Evolutionary conservation across 495 filamentous ascomycete genomes (phyloP), one percentile per base, ranked within the genome.

Genomic region (Chlorociboria aeruginascens): DNA sequence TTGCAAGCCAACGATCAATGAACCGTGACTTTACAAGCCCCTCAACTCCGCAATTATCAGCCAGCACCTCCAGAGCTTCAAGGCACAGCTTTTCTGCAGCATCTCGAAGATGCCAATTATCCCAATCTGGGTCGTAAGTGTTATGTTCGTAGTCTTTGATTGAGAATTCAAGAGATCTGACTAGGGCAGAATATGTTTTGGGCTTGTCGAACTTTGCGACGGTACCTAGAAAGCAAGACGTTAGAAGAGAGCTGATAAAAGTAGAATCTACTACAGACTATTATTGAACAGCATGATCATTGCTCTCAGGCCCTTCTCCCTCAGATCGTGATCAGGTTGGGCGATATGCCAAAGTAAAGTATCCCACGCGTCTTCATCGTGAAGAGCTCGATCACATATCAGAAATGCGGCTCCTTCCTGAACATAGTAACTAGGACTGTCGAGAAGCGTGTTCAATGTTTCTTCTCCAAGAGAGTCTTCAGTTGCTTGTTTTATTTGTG

Each of bases 401-500:
- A 77, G 76, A 38, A 69, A 70, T 35, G 71, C 55, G 0, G 73
- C 59, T 0, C 67, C 74, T 40, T 77, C 74, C 16, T 70, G 64
- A 47, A 77, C 74, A 12, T 66, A 57, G 40, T 66, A 69, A 55
- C 73, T 77, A 43, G 74, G 71, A 50, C 73, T 72, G 0, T 63
- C 59, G 7, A 76, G 54, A 14, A 77, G 64, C n/a, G 65, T 74
- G 29, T 73, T 66, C 7, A 77, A 56, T 0, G 74, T 77, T 32
- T 54, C 52, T 0, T 64, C 45, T 37, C 68, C 66, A 10, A 77
- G 61, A 2, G 73, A 70, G 42, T 77, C 74, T 50, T 77, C 74
- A n/a, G 72, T 74, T n/a, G 70, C 69, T 52, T 77, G 74, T 8
- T 72, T 77, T 49, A 77, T 77, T 55, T 76, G 76, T 50, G 74